Base-by-base conservation (phyloP, 164 flowering plant species). In the Warburgia ugandensis region DNA sequence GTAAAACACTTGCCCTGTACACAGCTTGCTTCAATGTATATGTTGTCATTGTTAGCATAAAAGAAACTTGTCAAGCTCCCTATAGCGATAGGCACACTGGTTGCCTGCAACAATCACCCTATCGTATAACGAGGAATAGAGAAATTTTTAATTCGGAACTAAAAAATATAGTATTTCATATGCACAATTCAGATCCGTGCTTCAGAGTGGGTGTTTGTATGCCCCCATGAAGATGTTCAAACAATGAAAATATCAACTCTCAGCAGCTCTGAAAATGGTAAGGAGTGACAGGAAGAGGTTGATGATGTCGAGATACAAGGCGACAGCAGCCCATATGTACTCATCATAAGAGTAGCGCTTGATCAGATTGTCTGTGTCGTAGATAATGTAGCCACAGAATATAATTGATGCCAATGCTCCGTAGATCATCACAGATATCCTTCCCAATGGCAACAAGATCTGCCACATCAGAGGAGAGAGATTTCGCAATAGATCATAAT, bases 301-400 rank as follows among this genome's bases (percentile, higher is more conserved):
- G 51, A 94, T 73, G 67, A 94, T 58, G 46, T 94, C 96, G 22
- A 86, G 64, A 66, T 89, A 94, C 41, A 89, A 66, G 2, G 78
- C 36, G 7, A 94, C 80, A 0, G 97, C 78, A 41, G 97, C 99
- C 96, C 96, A 86, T 2, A 89, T 80, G 65, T 86, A 89, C 16
- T 94, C 94, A 41, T 94, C 99, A 19, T 94, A 94, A 0, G 83
- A 33, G 61, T 70, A 73, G 3, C 99, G 79, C 70, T 86, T 89
- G 67, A 94, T 94, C 64, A 94, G 65, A 46, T 94, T 84, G 60
- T 94, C 95, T 0, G 99, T 89, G 69, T 89, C 99, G 28, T 89
- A 94, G 1, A 94, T 61, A 20, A 86, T 84, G 69, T 79, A 94
- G 0, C 86, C 95, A 35, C 88, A 83, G 73, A 89, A 94, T 50